Conservation (phyloP, 495 filamentous ascomycete genomes). For the Penicillium longicatenatum region DNA sequence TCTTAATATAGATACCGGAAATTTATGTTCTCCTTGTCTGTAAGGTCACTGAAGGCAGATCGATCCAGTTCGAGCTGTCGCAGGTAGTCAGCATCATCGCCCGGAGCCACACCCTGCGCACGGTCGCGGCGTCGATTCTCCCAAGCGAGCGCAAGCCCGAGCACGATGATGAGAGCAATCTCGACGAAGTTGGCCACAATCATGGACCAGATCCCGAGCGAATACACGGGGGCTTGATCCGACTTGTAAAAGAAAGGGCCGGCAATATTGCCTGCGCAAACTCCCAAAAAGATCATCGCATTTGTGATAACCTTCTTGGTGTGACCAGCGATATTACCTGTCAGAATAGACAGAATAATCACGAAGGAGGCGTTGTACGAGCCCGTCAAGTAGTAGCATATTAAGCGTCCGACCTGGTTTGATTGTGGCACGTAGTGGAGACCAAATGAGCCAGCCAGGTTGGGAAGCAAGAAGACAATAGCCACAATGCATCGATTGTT, state of each 20-base stretch:
- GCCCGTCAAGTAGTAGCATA: slow-evolving; percentile 48
- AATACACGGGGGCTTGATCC: slow-evolving; percentile 48
- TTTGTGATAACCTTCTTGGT: slow-evolving; percentile 61
- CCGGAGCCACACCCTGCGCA: slow-evolving; percentile 30
- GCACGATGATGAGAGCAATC: slow-evolving; percentile 39
- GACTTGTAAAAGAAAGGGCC: slow-evolving; percentile 60
- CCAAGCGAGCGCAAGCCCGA: slow-evolving; percentile 39
- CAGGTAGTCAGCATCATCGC: slow-evolving; percentile 25
- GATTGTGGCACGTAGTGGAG: slow-evolving; percentile 43
- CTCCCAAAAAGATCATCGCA: slow-evolving; percentile 50
- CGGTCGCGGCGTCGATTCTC: slow-evolving; percentile 54
- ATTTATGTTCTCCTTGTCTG: slow-evolving; percentile 54
- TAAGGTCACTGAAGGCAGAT: slow-evolving; percentile 57
- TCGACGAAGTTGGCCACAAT: slow-evolving; percentile 49
- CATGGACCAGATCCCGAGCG: slow-evolving; percentile 56
- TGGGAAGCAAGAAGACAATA: slow-evolving; percentile 50
- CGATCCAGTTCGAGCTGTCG: slow-evolving; percentile 40
- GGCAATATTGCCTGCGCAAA: slow-evolving; percentile 48
- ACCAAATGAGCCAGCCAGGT: slow-evolving; percentile 51
- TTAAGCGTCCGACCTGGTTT: slow-evolving; percentile 44
- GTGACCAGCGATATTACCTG: slow-evolving; percentile 55
- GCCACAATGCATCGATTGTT: slow-evolving; percentile 53
- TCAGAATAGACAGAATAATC: slow-evolving; percentile 55
- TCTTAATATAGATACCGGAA: slow-evolving; percentile 30
- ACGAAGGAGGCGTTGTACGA: slow-evolving; percentile 61